Evolutionary conservation across 768 basidiomycete species (phyloP), one percentile per base, ranked within the genome.

Genomic region (Amylocystis lapponica): DNA sequence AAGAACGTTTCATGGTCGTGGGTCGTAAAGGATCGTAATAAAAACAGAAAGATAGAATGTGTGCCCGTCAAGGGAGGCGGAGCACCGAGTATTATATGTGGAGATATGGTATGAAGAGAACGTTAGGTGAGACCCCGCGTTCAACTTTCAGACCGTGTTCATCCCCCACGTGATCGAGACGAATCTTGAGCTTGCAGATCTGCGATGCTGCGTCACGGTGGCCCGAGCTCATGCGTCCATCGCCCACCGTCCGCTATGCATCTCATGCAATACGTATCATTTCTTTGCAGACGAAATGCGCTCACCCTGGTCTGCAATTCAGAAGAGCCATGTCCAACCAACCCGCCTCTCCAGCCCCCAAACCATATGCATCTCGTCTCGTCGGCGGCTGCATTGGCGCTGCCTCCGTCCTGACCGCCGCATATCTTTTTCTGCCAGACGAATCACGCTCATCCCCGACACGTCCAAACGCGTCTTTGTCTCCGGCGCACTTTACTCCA

Each of bases 371-470:
- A n/a, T n/a, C n/a, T n/a, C n/a, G n/a, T n/a, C n/a, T n/a, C n/a
- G n/a, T n/a, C n/a, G n/a, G n/a, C n/a, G n/a, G n/a, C n/a, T n/a
- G n/a, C n/a, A n/a, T n/a, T n/a, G n/a, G n/a, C n/a, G n/a, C n/a
- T n/a, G n/a, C n/a, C n/a, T n/a, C n/a, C n/a, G n/a, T n/a, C n/a
- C n/a, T n/a, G n/a, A n/a, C 69, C 26, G 66, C 75, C 0, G 57
- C 68, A 16, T 85, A 78, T 53, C 66, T 81, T 43, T 66, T 79
- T 47, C 66, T 74, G 49, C 71, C 76, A 2, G 70, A 78, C 50
- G 53, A 60, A 21, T 72, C 75, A 5, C 65, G 70, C 9, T 64
- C 63, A 27, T 66, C 71, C 27, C 71, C 77, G 17, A 74, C 71
- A 6, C 63, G 52, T 17, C 20, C 27, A 1, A 34, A 57, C 37